phyloP scores from a whole-genome alignment of 2,329 filamentous ascomycete genomes.

The Nigrospora osmanthi region DNA sequence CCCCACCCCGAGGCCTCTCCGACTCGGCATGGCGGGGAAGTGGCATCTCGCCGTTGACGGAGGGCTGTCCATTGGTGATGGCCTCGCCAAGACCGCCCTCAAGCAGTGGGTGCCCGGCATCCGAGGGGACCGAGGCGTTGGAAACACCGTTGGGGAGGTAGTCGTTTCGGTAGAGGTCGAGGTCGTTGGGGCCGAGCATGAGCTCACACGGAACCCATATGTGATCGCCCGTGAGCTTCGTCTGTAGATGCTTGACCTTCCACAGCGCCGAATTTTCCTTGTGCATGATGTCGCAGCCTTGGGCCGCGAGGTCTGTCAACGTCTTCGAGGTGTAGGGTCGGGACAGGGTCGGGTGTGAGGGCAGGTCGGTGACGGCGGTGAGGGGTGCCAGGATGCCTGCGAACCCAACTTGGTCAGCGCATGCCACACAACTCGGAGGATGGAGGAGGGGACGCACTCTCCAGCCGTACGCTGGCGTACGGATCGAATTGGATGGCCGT shows the following conservation, averaged over 20 bases:
- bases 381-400: conserved; percentile 68
- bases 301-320: conserved; percentile 60
- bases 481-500: conserved; percentile 65
- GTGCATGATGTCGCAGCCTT: conserved; percentile 64
- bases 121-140: conserved; percentile 13
- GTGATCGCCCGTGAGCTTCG: conserved; percentile 67
- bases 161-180: conserved; percentile 44
- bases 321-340: conserved; percentile 68
- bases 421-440: not conserved
- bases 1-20: not conserved
- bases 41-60: conserved; percentile 12
- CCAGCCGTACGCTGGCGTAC: conserved; percentile 63
- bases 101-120: conserved; percentile 9
- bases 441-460: conserved; percentile 45
- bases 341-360: conserved; percentile 66
- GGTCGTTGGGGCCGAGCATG: conserved; percentile 49
- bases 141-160: conserved; percentile 15
- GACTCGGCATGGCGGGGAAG: conserved; percentile 4
- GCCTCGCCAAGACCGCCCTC: conserved; percentile 10
- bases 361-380: conserved; percentile 65
- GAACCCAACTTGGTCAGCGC: conserved; percentile 16
- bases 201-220: conserved; percentile 56
- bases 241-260: conserved; percentile 67
- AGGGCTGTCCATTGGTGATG: conserved; percentile 10
- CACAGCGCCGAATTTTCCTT: conserved; percentile 67